Conservation (phyloP, 1,284 basidiomycete genomes). For the Ustilago tritici region DNA sequence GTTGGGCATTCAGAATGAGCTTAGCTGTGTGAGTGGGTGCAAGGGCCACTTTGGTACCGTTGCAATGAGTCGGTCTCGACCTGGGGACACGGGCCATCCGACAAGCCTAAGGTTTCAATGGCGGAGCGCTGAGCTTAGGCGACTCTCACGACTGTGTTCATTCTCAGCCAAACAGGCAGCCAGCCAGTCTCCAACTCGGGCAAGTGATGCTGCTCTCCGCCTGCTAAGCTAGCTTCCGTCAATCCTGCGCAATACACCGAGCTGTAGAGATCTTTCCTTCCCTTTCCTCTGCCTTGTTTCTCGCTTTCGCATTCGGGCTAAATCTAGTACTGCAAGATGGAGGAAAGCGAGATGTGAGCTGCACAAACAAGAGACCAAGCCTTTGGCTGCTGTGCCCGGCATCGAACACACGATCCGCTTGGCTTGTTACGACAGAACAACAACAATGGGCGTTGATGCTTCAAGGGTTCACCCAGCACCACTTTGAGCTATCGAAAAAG, state of each 20-base stretch:
- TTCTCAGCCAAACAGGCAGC: neutral
- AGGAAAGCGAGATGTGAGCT: neutral
- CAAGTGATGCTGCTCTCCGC: neutral
- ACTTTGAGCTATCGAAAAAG: neutral
- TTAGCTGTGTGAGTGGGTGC: neutral
- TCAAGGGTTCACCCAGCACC: slow-evolving; percentile 10
- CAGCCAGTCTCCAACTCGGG: too few species aligned
- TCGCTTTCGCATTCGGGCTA: neutral
- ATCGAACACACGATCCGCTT: slow-evolving; percentile 9
- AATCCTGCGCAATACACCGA: neutral
- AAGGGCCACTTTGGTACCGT: slow-evolving; percentile 5
- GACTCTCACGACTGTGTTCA: slow-evolving; percentile 1
- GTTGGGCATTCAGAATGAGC: neutral
- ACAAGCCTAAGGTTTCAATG: neutral
- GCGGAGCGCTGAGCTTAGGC: neutral
- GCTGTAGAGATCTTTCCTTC: neutral
- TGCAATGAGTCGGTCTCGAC: neutral
- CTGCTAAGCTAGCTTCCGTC: neutral
- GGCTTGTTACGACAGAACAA: neutral
- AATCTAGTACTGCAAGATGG: neutral
- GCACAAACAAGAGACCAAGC: neutral
- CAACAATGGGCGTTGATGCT: neutral
- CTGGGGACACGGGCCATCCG: slow-evolving; percentile 3
- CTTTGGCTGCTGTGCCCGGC: slow-evolving; percentile 5
- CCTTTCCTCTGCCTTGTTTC: neutral